Conservation (phyloP, 805 yeast genomes). For the Saccharomycopsis malanga region DNA sequence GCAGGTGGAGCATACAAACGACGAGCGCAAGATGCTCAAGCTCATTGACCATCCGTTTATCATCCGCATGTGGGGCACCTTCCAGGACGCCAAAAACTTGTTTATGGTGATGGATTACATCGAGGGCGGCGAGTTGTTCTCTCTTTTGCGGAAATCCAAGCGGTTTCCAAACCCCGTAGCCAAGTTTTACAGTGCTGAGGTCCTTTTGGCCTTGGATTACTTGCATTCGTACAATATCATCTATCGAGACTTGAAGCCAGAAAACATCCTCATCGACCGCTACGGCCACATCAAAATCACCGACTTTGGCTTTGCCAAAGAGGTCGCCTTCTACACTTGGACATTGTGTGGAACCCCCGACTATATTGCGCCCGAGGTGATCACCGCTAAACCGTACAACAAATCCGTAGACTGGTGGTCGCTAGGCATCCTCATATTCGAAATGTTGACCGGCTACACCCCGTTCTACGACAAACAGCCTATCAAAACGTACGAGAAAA, state of each 20-base stretch:
- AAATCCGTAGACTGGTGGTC: constrained; percentile 99
- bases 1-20: constrained; percentile 94
- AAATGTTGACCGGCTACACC: constrained; percentile 92
- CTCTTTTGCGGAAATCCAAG: constrained; percentile 77
- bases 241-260: constrained; percentile 90
- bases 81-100: constrained; percentile 75
- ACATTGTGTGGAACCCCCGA: constrained; percentile 95
- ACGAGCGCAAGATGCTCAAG: constrained; percentile 83
- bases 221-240: constrained; percentile 79
- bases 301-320: constrained; percentile 93
- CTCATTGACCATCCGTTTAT: constrained; percentile 86
- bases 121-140: constrained; percentile 92
- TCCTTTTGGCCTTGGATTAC: constrained; percentile 75
- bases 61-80: constrained; percentile 95
- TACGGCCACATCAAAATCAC: constrained; percentile 89
- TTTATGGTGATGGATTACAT: constrained; percentile 96
- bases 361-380: constrained; percentile 94
- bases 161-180: constrained; percentile 95
- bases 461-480: constrained; percentile 92
- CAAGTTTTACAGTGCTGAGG: constrained; percentile 93
- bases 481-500: constrained; percentile 91
- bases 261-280: constrained; percentile 78
- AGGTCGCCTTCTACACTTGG: constrained; percentile 85
- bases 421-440: constrained; percentile 82
- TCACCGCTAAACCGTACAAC: constrained; percentile 88